Evolutionary conservation across 2,329 filamentous ascomycete genomes (phyloP), one percentile per base, ranked within the genome.

Genomic region (Fusarium tupiense): DNA sequence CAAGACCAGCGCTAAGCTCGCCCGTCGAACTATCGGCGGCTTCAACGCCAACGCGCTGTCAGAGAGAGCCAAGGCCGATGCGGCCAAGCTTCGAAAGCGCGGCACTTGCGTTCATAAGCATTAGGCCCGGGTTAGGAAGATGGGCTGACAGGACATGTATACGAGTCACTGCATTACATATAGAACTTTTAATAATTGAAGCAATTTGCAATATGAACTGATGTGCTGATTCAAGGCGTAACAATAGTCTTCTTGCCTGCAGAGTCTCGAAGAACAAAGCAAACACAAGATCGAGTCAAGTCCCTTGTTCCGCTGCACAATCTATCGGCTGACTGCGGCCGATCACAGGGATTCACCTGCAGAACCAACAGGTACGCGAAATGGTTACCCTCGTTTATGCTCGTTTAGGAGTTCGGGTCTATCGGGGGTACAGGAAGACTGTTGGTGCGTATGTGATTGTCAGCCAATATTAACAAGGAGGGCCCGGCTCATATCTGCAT

Each of bases 51-150:
- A 73, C 47, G 29, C 33, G 4, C 61, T 76, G 24, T 71, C 69
- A 31, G 53, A 67, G 17, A 67, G 64, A 12, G 72, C 35, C 14
- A 66, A 69, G 24, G 50, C 44, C 3, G 58, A 50, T n/a, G 69
- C 49, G 11, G 58, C 72, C 17, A 64, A 60, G 52, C 64, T 76
- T 43, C 66, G 72, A 47, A 76, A 75, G 69, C 62, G 74, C 43
- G 72, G 74, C 19, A 26, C 26, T 14, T 76, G 74, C 31, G 61
- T 65, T 33, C 74, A 76, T 44, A 76, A 69, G 59, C 74, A 76
- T 41, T 76, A 40, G 40, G 33, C 11, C 17, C 9, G 26, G 20
- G 26, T 40, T 20, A 20, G 41, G 16, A 31, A 47, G 20, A 52
- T 58, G 24, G 24, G 9, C 38, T 22, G 50, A 19, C 10, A 29